These are phyloP conservation scores for Diplodia seriata DNA, from an alignment of 2,329 filamentous ascomycete genomes.

Conservation along the genomic window DNA sequence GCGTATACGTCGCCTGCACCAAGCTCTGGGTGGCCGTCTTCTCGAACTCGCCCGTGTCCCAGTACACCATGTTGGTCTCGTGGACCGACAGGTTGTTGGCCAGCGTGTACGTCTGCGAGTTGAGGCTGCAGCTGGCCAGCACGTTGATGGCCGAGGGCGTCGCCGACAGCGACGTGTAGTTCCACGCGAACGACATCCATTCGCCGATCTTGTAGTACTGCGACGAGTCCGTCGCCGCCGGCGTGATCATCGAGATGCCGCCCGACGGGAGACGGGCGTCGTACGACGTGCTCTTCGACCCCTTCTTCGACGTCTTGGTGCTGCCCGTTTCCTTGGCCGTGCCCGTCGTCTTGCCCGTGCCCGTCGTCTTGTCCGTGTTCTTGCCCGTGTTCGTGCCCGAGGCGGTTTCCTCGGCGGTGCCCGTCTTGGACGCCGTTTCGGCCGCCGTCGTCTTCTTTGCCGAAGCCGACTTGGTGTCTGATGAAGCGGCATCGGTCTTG, in stretches of 20 bases:
- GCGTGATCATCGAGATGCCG: constrained; percentile 68
- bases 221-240: constrained; percentile 55
- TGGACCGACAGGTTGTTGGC: constrained; percentile 63
- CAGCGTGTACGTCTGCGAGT: constrained; percentile 67
- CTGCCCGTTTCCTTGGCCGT: constrained; percentile 18
- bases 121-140: constrained; percentile 65
- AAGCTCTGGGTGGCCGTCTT: constrained; percentile 50
- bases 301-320: constrained; percentile 29
- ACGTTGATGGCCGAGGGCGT: constrained; percentile 67
- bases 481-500: constrained; percentile 5
- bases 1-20: constrained; percentile 66
- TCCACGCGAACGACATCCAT: constrained; percentile 70
- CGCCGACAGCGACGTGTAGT: constrained; percentile 69
- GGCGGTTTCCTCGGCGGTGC: neutral
- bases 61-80: constrained; percentile 61
- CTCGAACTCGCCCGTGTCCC: constrained; percentile 66
- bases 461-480: constrained; percentile 15
- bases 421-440: constrained; percentile 22
- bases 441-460: constrained; percentile 5
- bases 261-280: constrained; percentile 63
- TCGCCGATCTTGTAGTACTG: constrained; percentile 71
- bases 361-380: neutral
- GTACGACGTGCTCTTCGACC: constrained; percentile 46
- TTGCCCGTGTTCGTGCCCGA: neutral
- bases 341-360: constrained; percentile 24